Base-by-base conservation (phyloP, 768 basidiomycete species). In the Collybia sordida region DNA sequence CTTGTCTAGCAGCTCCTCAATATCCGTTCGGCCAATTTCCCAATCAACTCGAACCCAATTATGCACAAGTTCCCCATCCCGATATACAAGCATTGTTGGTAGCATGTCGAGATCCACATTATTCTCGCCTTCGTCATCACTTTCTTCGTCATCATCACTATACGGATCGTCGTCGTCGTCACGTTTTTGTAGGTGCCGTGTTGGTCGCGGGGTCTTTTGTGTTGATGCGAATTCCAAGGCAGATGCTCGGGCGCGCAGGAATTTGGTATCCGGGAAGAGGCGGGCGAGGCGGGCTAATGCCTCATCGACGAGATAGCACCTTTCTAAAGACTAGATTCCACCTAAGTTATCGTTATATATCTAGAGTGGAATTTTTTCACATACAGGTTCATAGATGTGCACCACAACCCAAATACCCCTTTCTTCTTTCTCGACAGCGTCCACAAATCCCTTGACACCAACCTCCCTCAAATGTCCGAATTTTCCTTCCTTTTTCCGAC, bases 41-140 rank as follows among this genome's bases (percentile, higher is more conserved):
- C 89, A 92, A 63, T 93, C 90, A 3, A 92, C 89, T 21, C 90
- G 76, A 7, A 93, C 86, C 90, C 90, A 93, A 42, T 88, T 89
- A 58, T 90, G 80, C n/a, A 90, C 81, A n/a, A 93, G 79, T 53
- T 90, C 82, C 15, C 90, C 89, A 50, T 80, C 83, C 15, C 83
- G 85, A 58, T 92, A 92, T 3, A 88, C 86, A 11, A 90, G 75
- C 61, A 90, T 64, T 1, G 89, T 90, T 0, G 90, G 89, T 22
- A 91, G 73, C 75, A 91, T 81, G 62, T 91, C 89, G 3, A 84
- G 78, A 58, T 91, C 89, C 36, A 90, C 83, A 23, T 82, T 68
- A 44, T 81, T 83, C 4, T 88, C 85, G 11, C 75, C 74, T 36
- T 72, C 69, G 8, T 66, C 66, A 3, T 74, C 77, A 21, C 71